Conservation (phyloP, 1,284 basidiomycete species). For the Boletus chippewaensis region DNA sequence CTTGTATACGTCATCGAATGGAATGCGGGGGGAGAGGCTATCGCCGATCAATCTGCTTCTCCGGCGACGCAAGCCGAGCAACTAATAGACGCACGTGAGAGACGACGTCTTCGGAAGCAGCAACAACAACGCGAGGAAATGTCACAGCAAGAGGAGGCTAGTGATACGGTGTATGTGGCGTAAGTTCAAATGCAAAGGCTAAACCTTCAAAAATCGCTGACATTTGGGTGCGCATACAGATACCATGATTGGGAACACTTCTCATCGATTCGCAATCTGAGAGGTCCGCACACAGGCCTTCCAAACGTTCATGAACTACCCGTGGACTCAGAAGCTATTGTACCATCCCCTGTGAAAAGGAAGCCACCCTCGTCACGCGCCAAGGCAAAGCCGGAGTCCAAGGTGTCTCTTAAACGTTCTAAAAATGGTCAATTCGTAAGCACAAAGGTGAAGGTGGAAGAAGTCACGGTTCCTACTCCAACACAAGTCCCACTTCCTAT, state of each 20-base stretch:
- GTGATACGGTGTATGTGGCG: conserved; percentile 68
- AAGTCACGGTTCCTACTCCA: conserved; percentile 20
- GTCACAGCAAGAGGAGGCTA: conserved; percentile 29
- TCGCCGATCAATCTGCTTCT: conserved; percentile 25
- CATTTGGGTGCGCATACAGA: conserved; percentile 33
- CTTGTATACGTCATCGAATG: conserved; percentile 79
- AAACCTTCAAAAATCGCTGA: conserved; percentile 12
- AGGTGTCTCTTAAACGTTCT: conserved; percentile 27
- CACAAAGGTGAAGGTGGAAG: conserved; percentile 24
- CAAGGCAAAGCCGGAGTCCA: conserved; percentile 25
- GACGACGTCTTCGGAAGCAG: conserved; percentile 25
- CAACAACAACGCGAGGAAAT: conserved; percentile 30
- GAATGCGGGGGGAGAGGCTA: conserved; percentile 44
- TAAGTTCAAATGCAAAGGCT: conserved; percentile 38
- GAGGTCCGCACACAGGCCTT: conserved; percentile 77
- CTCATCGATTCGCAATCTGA: conserved; percentile 81
- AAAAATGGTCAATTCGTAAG: conserved; percentile 27
- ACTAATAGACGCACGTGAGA: conserved; percentile 32
- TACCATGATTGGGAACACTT: conserved; percentile 95
- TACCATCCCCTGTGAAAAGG: conserved; percentile 28
- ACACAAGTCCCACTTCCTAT: conserved; percentile 37
- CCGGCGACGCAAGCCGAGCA: conserved; percentile 26
- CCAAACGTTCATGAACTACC: conserved; percentile 61
- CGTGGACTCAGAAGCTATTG: conserved; percentile 25
- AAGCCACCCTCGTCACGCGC: conserved; percentile 20